Evolutionary conservation across 352 stramenopile genomes (phyloP), one percentile per base, ranked within the genome.

Genomic region (Phytopythium cucurbitacearum): DNA sequence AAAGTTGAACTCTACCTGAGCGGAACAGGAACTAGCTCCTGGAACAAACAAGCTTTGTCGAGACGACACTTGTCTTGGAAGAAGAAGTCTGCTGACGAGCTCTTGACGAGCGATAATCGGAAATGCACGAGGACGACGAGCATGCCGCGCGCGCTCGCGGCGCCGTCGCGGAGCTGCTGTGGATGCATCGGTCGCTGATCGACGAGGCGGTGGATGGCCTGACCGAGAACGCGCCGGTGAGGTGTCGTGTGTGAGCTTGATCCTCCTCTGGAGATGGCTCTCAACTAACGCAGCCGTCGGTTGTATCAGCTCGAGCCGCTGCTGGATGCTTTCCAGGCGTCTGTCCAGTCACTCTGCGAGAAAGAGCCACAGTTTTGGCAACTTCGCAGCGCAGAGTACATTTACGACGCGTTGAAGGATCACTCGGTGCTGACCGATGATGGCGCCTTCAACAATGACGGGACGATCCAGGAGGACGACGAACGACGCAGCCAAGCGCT

Each of bases 331-430:
- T 87, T 89, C 33, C 57, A 71, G 38, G 44, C 13, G 3, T 69
- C 52, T 1, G 44, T 87, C 10, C 13, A 70, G 36, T 51, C 47
- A 28, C 46, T 85, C 3, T 52, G 70, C 10, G 15, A 43, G 0
- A 55, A 69, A 5, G 78, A 89, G 48, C 71, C 75, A 21, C 60
- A 57, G 0, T 84, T 87, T 43, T 89, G 78, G 78, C 60, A 87
- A 50, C 53, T 87, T 32, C 60, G 62, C 10, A 46, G 85, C 33
- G 66, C 79, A 12, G 35, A 81, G 36, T 66, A 54, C 36, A 74
- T 89, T 13, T 60, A 62, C 8, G 15, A 57, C 3, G 52, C 62
- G 7, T 15, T 72, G 1, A 58, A 70, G 35, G 15, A 54, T 11
- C 60, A 55, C 3, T 21, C 65, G 6, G 51, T 39, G 11, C 11